Percentiles rank a stretch among this genome's conserved stretches.
Evolutionary conservation across 2,329 filamentous ascomycete species (phyloP).

Genomic region (Xylaria sp.): DNA sequence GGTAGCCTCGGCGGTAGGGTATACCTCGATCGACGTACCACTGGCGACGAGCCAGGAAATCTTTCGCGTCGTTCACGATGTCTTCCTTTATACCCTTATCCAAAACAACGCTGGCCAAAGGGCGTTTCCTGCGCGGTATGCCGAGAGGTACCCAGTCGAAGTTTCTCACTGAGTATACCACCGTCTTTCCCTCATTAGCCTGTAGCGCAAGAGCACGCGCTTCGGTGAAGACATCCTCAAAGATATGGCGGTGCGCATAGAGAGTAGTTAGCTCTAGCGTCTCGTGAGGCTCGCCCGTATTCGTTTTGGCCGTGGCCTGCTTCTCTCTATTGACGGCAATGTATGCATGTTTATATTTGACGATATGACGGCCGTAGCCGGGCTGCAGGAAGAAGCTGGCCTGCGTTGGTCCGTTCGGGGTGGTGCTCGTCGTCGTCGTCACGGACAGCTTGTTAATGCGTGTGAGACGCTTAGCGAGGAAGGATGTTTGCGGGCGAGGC

Average conservation of each 20-base stretch:
- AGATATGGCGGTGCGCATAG: conserved; percentile 87
- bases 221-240: conserved; percentile 88
- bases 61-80: conserved; percentile 81
- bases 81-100: conserved; percentile 89
- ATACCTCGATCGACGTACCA: conserved; percentile 98
- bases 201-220: conserved; percentile 82
- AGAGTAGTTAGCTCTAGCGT: conserved; percentile 92
- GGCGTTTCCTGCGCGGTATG: conserved; percentile 84
- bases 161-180: conserved; percentile 86
- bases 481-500: conserved; percentile 73
- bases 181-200: conserved; percentile 89
- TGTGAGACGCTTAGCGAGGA: conserved; percentile 66
- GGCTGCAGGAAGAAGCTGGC: conserved; percentile 90
- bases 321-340: conserved; percentile 89
- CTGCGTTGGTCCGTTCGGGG: conserved; percentile 73
- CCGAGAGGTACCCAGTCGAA: conserved; percentile 89
- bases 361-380: conserved; percentile 86
- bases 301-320: conserved; percentile 81
- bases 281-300: conserved; percentile 91
- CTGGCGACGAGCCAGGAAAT: conserved; percentile 80
- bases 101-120: conserved; percentile 85
- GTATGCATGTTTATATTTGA: conserved; percentile 87
- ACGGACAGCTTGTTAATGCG: conserved; percentile 69
- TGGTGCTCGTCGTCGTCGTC: conserved; percentile 63
- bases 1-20: conserved; percentile 88